These are phyloP conservation scores for Fagopyrum tataricum DNA, from an alignment of 148 eudicot species.

Conservation along the genomic window DNA sequence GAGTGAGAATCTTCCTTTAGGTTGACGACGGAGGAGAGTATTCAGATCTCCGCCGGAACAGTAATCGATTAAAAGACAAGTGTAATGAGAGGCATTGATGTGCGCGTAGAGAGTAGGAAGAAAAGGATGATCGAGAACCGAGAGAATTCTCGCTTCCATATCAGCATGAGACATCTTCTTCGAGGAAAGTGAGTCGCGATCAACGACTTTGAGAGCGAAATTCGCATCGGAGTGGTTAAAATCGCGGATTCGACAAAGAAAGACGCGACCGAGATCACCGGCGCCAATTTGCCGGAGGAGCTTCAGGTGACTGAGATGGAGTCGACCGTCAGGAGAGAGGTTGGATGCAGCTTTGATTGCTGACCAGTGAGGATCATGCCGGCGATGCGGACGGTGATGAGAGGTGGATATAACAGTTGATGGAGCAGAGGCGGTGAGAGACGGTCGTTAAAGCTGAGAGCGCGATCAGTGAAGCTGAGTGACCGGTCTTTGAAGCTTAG, in stretches of 20 bases:
- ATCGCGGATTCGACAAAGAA: conserved; percentile 66
- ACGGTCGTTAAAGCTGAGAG: conserved; percentile 36
- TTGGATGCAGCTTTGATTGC: conserved; percentile 52
- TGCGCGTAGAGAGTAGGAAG: conserved; percentile 83
- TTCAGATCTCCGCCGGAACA: conserved; percentile 78
- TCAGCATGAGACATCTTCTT: conserved; percentile 51
- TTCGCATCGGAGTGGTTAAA: conserved; percentile 31
- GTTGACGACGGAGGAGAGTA: conserved; percentile 43
- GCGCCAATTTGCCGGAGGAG: conserved; percentile 65
- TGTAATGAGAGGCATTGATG: conserved; percentile 68
- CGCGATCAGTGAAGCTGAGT: background rate
- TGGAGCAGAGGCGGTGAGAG: conserved; percentile 20
- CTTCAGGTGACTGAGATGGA: conserved; percentile 70
- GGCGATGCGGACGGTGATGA: conserved; percentile 26
- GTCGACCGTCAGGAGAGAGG: conserved; percentile 45
- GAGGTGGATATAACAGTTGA: conserved; percentile 17
- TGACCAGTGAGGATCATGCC: conserved; percentile 66
- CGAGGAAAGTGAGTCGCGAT: conserved; percentile 40
- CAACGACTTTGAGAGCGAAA: conserved; percentile 82
- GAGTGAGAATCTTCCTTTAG: conserved; percentile 37
- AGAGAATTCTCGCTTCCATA: conserved; percentile 53
- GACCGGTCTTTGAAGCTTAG: background rate
- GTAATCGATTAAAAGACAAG: conserved; percentile 66
- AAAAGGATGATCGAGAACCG: conserved; percentile 63
- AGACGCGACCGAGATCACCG: conserved; percentile 79